Conservation (phyloP, 164 flowering plant species). For the Aristolochia californica region DNA sequence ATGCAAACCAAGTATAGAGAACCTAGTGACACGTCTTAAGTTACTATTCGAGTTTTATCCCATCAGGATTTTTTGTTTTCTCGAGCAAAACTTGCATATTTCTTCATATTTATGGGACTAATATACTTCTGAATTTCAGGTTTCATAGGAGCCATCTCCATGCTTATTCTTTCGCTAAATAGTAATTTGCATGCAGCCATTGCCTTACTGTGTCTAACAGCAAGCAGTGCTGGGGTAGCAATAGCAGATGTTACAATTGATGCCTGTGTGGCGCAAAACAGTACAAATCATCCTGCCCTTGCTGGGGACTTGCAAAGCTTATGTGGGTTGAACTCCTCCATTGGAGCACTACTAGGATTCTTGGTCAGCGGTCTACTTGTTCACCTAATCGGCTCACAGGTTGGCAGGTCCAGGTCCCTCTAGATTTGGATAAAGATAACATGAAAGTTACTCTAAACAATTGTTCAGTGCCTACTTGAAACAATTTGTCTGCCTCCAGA, state of each 20-base stretch:
- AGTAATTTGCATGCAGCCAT: constrained; percentile 46
- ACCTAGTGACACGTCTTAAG: no score
- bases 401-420: constrained; percentile 7
- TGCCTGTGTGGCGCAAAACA: constrained; percentile 93
- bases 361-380: constrained; percentile 78
- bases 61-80: no score
- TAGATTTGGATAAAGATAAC: no score
- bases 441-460: no score
- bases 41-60: no score
- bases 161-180: constrained; percentile 57
- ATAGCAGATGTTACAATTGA: constrained; percentile 96
- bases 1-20: no score
- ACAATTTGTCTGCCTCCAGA: no score
- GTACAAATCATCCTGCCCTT: constrained; percentile 51
- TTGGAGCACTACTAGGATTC: constrained; percentile 75
- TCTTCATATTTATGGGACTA: neutral
- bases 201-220: constrained; percentile 60
- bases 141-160: constrained; percentile 50
- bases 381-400: constrained; percentile 80
- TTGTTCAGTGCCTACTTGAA: no score
- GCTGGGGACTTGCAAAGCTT: constrained; percentile 95
- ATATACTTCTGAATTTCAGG: constrained; percentile 30
- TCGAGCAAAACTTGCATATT: neutral
- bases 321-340: constrained; percentile 65
- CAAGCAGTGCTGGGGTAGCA: constrained; percentile 83